These are phyloP conservation scores for Quercus phellos DNA, from an alignment of 331 rosid species.

Conservation along the genomic window DNA sequence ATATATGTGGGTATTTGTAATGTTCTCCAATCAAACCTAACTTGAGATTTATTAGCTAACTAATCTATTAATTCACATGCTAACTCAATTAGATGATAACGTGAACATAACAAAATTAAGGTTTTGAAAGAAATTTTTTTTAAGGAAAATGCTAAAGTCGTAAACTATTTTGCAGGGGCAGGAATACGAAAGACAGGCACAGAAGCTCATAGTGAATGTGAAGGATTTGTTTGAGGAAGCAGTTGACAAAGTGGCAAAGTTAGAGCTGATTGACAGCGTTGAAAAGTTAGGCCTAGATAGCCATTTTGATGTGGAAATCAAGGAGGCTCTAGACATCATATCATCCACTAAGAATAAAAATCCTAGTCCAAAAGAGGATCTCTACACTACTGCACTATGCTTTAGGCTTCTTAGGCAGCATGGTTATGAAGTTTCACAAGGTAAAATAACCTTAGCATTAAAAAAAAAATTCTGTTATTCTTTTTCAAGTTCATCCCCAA, in stretches of 20 bases:
- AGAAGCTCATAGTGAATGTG: slow-evolving; percentile 19
- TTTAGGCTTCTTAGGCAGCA: slow-evolving; percentile 51
- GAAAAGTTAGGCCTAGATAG: slow-evolving; percentile 37
- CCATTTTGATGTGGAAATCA: slow-evolving; percentile 41
- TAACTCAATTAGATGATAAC: no score
- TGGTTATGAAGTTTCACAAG: slow-evolving; percentile 43
- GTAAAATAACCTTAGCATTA: slow-evolving; percentile 12
- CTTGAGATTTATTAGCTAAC: no score
- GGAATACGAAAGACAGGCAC: no score
- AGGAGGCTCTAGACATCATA: slow-evolving; percentile 25
- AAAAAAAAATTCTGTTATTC: neutral
- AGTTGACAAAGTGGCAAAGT: neutral
- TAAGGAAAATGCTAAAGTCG: no score
- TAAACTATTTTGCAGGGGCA: no score
- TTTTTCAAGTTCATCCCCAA: neutral
- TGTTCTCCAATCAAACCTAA: no score
- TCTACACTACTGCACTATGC: slow-evolving; percentile 29
- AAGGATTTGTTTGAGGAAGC: slow-evolving; percentile 20
- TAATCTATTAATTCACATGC: no score
- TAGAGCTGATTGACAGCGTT: slow-evolving; percentile 41
- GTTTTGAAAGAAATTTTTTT: no score
- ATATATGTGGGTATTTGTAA: no score
- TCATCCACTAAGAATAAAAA: neutral
- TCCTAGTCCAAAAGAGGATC: neutral
- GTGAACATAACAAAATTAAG: no score